Evolutionary conservation across 2,329 filamentous ascomycete genomes (phyloP).

Genomic region (Fusarium euwallaceae): DNA sequence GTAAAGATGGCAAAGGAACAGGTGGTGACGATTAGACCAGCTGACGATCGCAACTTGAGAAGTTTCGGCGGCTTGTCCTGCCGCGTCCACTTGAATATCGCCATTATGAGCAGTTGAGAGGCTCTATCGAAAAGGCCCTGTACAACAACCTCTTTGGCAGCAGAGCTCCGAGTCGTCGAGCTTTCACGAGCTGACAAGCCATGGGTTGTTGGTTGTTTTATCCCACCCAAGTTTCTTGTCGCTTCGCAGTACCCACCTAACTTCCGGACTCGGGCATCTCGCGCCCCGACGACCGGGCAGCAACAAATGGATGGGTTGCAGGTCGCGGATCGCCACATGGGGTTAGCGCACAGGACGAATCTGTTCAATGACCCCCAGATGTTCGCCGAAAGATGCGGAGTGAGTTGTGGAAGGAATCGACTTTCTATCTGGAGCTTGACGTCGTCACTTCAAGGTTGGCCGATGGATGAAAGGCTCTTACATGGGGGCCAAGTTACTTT

Average conservation of each 20-base stretch:
- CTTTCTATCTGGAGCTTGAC: background rate
- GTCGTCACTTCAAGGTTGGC: background rate
- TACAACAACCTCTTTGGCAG: background rate
- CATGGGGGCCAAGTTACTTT: background rate
- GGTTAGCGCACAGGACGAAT: slow-evolving; percentile 24
- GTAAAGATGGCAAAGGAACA: slow-evolving; percentile 53
- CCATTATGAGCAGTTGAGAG: slow-evolving; percentile 31
- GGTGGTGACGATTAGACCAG: slow-evolving; percentile 50
- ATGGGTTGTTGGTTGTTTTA: slow-evolving; percentile 12
- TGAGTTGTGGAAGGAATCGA: background rate
- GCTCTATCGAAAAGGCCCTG: background rate
- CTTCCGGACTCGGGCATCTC: slow-evolving; percentile 24
- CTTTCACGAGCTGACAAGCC: background rate
- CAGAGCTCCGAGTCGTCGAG: background rate
- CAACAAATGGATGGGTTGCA: background rate
- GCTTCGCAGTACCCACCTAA: slow-evolving; percentile 27
- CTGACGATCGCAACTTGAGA: slow-evolving; percentile 50
- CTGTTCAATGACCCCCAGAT: slow-evolving; percentile 17
- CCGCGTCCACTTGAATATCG: slow-evolving; percentile 19
- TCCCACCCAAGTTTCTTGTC: slow-evolving; percentile 11
- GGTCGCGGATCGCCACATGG: slow-evolving; percentile 15
- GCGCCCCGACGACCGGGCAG: slow-evolving; percentile 22
- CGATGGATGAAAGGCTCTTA: background rate
- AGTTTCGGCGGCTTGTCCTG: slow-evolving; percentile 45
- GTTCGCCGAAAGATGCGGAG: slow-evolving; percentile 36